These are phyloP conservation scores for Oldenlandia corymbosa DNA, from an alignment of 257 asterid species.

Conservation along the genomic window DNA sequence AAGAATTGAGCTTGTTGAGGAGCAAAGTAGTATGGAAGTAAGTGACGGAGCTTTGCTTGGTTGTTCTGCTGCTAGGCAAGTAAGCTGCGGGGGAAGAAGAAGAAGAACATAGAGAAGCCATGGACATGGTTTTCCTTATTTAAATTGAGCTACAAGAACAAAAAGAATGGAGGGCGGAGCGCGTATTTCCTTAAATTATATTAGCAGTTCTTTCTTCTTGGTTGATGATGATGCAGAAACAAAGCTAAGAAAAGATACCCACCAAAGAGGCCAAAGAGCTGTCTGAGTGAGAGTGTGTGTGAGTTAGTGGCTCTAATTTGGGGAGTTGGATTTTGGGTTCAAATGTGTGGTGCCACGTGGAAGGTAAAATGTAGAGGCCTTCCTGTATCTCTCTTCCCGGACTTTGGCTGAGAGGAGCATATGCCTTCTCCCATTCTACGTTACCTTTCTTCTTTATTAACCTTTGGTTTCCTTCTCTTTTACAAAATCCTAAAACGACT, in stretches of 20 bases:
- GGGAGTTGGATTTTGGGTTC: slow-evolving; percentile 14
- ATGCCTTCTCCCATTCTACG: too few species aligned
- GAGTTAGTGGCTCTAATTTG: slow-evolving; percentile 48
- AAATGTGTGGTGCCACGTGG: slow-evolving; percentile 45
- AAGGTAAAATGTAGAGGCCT: neutral
- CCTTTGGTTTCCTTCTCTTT: too few species aligned
- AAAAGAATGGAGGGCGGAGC: neutral
- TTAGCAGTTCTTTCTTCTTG: neutral
- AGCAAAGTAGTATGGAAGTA: too few species aligned
- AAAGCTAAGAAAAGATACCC: neutral
- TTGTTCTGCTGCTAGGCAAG: slow-evolving; percentile 29
- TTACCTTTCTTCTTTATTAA: too few species aligned
- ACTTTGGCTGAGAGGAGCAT: too few species aligned
- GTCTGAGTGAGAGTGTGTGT: neutral
- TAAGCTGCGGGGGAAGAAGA: slow-evolving; percentile 47
- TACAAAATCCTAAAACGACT: too few species aligned
- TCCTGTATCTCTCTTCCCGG: too few species aligned
- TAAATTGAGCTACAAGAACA: neutral
- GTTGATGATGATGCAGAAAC: neutral
- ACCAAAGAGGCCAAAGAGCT: too few species aligned
- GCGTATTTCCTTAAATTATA: too few species aligned
- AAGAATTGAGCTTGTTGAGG: slow-evolving; percentile 30
- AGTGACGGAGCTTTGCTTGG: slow-evolving; percentile 26
- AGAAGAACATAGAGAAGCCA: slow-evolving; percentile 50
- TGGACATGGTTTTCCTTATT: slow-evolving; percentile 22